Percentiles rank a stretch among this genome's conserved stretches.
These are phyloP conservation scores for Thecaphora thlaspeos DNA, from an alignment of 1,284 basidiomycete species.

Conservation along the genomic window DNA sequence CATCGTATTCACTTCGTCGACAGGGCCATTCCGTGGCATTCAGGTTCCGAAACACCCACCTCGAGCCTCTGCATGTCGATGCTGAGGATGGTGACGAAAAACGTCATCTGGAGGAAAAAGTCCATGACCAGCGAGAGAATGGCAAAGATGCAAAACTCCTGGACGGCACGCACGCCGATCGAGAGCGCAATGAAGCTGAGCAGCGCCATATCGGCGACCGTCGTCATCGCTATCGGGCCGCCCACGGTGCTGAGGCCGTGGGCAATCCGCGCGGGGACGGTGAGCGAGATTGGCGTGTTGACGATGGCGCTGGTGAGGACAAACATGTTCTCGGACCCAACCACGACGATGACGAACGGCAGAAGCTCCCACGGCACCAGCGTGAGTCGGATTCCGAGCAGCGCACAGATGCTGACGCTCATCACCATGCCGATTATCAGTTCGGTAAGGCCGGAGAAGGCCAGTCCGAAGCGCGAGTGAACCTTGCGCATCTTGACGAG, in stretches of 20 bases:
- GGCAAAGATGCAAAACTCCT: constrained; percentile 90
- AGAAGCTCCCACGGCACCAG: constrained; percentile 84
- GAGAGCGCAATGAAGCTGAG: constrained; percentile 76
- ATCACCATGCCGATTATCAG: constrained; percentile 88
- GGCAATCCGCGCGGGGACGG: constrained; percentile 88
- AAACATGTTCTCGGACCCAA: constrained; percentile 97
- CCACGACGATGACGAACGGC: constrained; percentile 90
- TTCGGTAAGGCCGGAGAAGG: constrained; percentile 88
- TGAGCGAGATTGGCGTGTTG: constrained; percentile 80
- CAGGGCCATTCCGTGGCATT: too few species aligned
- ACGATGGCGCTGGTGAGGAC: constrained; percentile 85
- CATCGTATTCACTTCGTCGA: too few species aligned
- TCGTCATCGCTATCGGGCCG: constrained; percentile 85
- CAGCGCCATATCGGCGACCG: constrained; percentile 80
- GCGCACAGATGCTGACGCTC: constrained; percentile 82
- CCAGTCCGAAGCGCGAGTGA: constrained; percentile 85
- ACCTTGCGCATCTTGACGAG: constrained; percentile 65
- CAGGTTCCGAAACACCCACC: too few species aligned
- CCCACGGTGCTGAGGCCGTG: constrained; percentile 83
- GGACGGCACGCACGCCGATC: constrained; percentile 72
- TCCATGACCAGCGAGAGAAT: constrained; percentile 91
- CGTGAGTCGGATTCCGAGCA: constrained; percentile 78
- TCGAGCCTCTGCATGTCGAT: constrained; percentile 88
- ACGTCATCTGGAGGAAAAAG: constrained; percentile 90
- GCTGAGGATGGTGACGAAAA: constrained; percentile 83